Evolutionary conservation across 257 asterid genomes (phyloP), one percentile per base, ranked within the genome.

Genomic region (Parsonsia alboflavescens): DNA sequence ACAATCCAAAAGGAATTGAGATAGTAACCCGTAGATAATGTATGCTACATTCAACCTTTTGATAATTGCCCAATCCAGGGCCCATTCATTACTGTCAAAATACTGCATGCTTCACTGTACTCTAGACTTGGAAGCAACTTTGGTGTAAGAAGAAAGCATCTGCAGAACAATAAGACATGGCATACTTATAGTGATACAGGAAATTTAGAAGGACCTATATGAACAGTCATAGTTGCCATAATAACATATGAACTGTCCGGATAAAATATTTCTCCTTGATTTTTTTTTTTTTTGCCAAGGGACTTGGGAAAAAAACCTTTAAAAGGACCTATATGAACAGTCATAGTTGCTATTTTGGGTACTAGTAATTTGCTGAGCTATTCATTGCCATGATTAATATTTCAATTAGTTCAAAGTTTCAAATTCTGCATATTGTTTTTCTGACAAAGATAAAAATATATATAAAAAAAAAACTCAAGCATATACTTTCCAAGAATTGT

Each of bases 141-240:
- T 30, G 99, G 99, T 5, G 97, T 90, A 46, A 94, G 97, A 85
- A 94, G 79, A 83, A 94, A 94, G 78, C 97, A 94, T 88, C 97
- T 94, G 92, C 67, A 75, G 11, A 71, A 46, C 56, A 69, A 57
- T 69, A 75, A 36, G 30, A 72, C 36, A 49, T 65, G 62, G 30
- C 19, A 44, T 3, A 49, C 45, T 48, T 21, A 6, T n/a, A 36
- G n/a, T 42, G 3, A 69, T 52, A 68, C 24, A 28, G 56, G 33
- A 21, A 0, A 64, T 0, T n/a, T n/a, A n/a, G n/a, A n/a, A n/a
- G n/a, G n/a, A n/a, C n/a, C n/a, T n/a, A n/a, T n/a, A n/a, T n/a
- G n/a, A n/a, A n/a, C n/a, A n/a, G n/a, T n/a, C n/a, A n/a, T n/a
- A n/a, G n/a, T n/a, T n/a, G n/a, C n/a, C n/a, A n/a, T n/a, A n/a